Evolutionary conservation across 1,284 basidiomycete genomes (phyloP).

Genomic region (Xerocomus amazonicus): DNA sequence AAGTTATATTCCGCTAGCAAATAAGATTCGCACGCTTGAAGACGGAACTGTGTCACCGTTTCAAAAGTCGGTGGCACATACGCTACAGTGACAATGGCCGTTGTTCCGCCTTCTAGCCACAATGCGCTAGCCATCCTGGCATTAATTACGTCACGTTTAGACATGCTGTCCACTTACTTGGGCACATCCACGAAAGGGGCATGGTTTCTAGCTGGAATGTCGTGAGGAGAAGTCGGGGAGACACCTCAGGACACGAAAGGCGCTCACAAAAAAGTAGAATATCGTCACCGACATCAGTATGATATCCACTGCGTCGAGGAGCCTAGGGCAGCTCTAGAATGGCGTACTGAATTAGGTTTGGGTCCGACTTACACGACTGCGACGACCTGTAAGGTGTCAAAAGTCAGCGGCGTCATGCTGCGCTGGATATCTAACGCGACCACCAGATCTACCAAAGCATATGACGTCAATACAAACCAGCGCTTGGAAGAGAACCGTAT

Average conservation of each 20-base stretch:
- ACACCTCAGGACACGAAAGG: too few species aligned
- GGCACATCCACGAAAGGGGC: not conserved
- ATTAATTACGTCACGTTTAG: not conserved
- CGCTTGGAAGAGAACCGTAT: not conserved
- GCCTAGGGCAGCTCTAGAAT: not conserved
- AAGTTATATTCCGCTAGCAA: slow-evolving; percentile 7
- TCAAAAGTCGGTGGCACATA: not conserved
- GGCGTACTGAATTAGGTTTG: not conserved
- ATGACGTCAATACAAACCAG: not conserved
- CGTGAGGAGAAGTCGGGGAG: not conserved
- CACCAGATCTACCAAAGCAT: too few species aligned
- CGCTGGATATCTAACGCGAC: not conserved
- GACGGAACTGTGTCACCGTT: not conserved
- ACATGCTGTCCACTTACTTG: not conserved
- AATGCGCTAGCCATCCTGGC: not conserved
- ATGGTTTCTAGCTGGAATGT: slow-evolving; percentile 3
- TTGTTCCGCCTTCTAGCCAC: slow-evolving; percentile 5
- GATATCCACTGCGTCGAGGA: not conserved
- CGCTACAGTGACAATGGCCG: not conserved
- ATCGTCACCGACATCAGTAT: not conserved
- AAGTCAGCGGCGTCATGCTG: not conserved
- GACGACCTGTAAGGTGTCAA: not conserved
- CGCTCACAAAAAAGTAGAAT: slow-evolving; percentile 8
- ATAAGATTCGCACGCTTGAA: slow-evolving; percentile 5
- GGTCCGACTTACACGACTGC: not conserved